These are phyloP conservation scores for Monascus purpureus DNA, from an alignment of 495 filamentous ascomycete species.

Conservation along the genomic window DNA sequence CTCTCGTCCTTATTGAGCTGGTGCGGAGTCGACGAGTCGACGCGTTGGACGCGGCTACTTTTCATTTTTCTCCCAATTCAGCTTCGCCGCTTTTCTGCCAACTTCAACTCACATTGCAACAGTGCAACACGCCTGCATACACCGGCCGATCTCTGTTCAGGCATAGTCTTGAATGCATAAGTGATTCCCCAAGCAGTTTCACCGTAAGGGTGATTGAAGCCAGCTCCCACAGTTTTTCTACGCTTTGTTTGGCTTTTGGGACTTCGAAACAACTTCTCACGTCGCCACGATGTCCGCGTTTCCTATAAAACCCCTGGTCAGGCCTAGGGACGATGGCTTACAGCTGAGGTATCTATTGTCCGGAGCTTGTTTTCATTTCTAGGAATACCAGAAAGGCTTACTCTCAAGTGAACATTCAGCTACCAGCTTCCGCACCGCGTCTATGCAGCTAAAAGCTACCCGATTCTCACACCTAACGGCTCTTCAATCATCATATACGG, in stretches of 20 bases:
- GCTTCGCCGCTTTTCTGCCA: too few species aligned
- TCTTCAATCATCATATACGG: slow-evolving; percentile 74
- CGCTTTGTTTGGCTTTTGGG: not conserved
- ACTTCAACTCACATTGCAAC: too few species aligned
- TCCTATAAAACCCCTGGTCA: slow-evolving; percentile 23
- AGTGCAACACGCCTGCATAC: too few species aligned
- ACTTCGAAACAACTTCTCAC: slow-evolving; percentile 1
- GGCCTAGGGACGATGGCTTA: slow-evolving; percentile 29
- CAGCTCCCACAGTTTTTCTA: not conserved
- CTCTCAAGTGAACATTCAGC: slow-evolving; percentile 29
- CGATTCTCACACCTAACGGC: slow-evolving; percentile 64
- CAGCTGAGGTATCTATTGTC: slow-evolving; percentile 48
- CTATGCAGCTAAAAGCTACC: slow-evolving; percentile 60
- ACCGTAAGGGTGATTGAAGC: not conserved
- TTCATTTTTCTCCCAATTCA: too few species aligned
- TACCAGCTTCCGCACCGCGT: slow-evolving; percentile 66
- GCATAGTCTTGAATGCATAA: too few species aligned
- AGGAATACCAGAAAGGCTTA: too few species aligned
- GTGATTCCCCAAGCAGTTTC: not conserved
- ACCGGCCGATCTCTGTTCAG: too few species aligned
- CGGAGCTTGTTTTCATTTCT: too few species aligned
- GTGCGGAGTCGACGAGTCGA: too few species aligned
- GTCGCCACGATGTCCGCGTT: slow-evolving; percentile 22
- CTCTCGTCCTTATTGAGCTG: not conserved
- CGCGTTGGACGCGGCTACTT: too few species aligned